phyloP scores from a whole-genome alignment of 345 rosid genomes.

The Heritiera fomes region DNA sequence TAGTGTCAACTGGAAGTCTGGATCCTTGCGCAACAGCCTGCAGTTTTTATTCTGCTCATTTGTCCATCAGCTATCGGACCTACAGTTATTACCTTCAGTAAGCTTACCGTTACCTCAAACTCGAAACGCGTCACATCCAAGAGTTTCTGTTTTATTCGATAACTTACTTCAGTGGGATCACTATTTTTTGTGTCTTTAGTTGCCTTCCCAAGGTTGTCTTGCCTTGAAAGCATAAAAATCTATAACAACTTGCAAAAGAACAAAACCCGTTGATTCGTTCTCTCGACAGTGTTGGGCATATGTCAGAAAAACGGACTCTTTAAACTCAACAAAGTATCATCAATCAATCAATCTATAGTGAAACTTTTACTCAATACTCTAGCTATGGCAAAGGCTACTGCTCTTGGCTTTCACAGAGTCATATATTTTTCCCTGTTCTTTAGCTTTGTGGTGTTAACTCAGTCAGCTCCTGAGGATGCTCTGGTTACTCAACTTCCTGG shows the following conservation, averaged over 20 bases:
- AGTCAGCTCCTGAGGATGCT: conserved; percentile 59
- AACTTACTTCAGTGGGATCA: background rate
- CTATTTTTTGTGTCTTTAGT: background rate
- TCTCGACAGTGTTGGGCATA: background rate
- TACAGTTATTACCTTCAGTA: background rate
- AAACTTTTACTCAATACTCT: background rate
- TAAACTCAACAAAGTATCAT: background rate
- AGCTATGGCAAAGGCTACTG: conserved; percentile 33
- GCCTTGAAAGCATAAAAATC: conserved; percentile 11
- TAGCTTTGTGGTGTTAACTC: conserved; percentile 25
- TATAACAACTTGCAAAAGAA: background rate
- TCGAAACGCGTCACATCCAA: background rate
- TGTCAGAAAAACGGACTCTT: background rate
- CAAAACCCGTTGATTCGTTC: background rate
- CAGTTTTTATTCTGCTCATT: background rate
- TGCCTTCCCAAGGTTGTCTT: background rate
- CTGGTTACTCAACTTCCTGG: conserved; percentile 67
- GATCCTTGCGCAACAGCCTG: background rate
- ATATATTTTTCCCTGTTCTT: conserved; percentile 25
- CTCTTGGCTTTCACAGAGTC: conserved; percentile 19
- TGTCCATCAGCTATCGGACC: background rate
- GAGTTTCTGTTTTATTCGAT: background rate
- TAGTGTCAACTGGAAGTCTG: background rate
- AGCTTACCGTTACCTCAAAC: background rate
- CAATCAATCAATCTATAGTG: background rate